Evolutionary conservation across 2,329 filamentous ascomycete genomes (phyloP), one percentile per base, ranked within the genome.

Genomic region (Xylaria sp.): DNA sequence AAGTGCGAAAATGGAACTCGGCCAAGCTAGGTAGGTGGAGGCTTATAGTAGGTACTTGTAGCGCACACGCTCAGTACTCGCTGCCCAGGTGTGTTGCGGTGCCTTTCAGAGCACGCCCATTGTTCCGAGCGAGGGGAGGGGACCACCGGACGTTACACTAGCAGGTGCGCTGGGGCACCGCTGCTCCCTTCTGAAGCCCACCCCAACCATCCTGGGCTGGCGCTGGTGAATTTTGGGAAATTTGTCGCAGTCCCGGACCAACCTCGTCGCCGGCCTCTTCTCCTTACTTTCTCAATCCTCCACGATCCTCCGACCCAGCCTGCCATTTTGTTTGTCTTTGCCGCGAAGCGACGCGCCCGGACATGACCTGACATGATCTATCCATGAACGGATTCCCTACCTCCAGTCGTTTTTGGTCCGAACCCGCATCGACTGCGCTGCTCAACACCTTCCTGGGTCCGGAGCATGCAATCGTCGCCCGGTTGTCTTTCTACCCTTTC

Each of bases 181-280:
- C 66, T 66, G 48, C 20, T 57, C 46, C 66, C 54, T 37, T 57
- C 46, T 51, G 23, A 37, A 25, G 15, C 41, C 48, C 39, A 52
- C 52, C 60, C 67, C 56, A 60, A 64, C 65, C 59, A 41, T 58
- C 61, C 52, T 46, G 44, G 46, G 44, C 54, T 59, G 62, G 59
- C 44, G 61, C 70, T 50, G 65, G 60, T 62, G 51, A 52, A 55
- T 61, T 72, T 65, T 66, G 63, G 68, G 70, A 69, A 72, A 72
- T 66, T 71, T 71, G 69, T 70, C 69, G 71, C 71, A 72, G 67
- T 60, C 66, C 69, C 71, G 63, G 51, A 66, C 71, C 71, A 72
- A 71, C 69, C 71, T 72, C 66, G 70, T 48, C 50, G 71, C 71
- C 61, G 71, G 59, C 71, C 71, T 71, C 68, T 57, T 69, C 60